Conservation (phyloP, 441 rosid genomes). For the Arabidopsis lyrata region DNA sequence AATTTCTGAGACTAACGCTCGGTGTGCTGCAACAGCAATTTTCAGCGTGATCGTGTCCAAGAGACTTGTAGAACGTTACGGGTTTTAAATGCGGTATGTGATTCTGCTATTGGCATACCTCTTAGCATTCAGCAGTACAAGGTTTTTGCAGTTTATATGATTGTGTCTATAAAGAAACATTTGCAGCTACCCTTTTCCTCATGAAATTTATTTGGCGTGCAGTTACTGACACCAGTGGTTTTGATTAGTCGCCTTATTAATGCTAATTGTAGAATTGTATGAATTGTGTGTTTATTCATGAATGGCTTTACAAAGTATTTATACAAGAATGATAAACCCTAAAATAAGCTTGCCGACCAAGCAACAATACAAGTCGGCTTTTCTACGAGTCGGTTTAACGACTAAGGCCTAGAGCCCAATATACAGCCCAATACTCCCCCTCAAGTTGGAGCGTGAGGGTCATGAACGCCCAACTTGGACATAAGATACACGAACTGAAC, state of each 20-base stretch:
- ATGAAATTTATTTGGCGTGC: slow-evolving; percentile 49
- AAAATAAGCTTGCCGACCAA: too few species aligned
- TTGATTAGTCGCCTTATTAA: slow-evolving; percentile 91
- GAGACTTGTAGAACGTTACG: slow-evolving; percentile 94
- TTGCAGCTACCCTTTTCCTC: slow-evolving; percentile 23
- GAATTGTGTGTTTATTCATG: too few species aligned
- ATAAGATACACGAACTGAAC: too few species aligned
- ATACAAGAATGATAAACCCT: too few species aligned
- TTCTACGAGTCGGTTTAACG: too few species aligned
- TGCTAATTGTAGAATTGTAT: too few species aligned
- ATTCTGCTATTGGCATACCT: slow-evolving; percentile 85
- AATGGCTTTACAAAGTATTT: too few species aligned
- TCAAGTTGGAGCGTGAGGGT: too few species aligned
- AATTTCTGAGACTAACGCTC: slow-evolving; percentile 30
- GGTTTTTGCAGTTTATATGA: slow-evolving; percentile 56
- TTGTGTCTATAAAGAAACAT: slow-evolving; percentile 12
- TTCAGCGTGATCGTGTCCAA: slow-evolving; percentile 90
- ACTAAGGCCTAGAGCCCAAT: too few species aligned
- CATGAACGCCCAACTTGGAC: too few species aligned
- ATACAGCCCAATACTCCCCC: too few species aligned
- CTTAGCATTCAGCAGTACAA: slow-evolving; percentile 94
- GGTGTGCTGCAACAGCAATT: slow-evolving; percentile 64
- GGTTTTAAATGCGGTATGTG: slow-evolving; percentile 86
- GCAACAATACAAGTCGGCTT: too few species aligned
- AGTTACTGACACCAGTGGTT: slow-evolving; percentile 89